These are phyloP conservation scores for Trichocladium uniseriatum DNA, from an alignment of 495 filamentous ascomycete species.

Conservation along the genomic window DNA sequence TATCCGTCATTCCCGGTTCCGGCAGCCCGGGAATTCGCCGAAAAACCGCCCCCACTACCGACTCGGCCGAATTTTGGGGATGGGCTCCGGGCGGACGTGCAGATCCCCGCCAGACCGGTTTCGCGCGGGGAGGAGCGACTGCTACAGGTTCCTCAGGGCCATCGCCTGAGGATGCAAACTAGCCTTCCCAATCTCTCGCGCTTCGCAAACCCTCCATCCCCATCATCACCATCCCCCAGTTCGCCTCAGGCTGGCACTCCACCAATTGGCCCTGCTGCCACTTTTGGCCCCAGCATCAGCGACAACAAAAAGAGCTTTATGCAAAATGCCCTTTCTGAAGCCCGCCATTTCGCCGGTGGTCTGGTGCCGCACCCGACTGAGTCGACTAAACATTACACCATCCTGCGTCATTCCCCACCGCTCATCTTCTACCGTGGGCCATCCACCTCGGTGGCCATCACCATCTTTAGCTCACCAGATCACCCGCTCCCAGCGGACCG, in stretches of 20 bases:
- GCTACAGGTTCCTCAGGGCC: neutral
- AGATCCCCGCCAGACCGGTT: neutral
- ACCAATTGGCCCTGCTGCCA: constrained; percentile 2
- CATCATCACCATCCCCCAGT: neutral
- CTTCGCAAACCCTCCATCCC: neutral
- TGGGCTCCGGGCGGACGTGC: neutral
- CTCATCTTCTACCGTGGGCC: constrained; percentile 56
- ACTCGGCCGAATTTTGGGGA: neutral
- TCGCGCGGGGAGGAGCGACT: constrained; percentile 4
- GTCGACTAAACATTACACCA: constrained; percentile 56
- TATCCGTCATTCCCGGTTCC: neutral
- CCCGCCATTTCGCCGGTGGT: constrained; percentile 53
- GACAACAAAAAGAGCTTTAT: constrained; percentile 20
- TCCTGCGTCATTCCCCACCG: constrained; percentile 55
- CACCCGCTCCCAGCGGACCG: constrained; percentile 46
- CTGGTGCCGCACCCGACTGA: constrained; percentile 53
- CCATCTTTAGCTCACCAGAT: constrained; percentile 47
- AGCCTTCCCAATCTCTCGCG: constrained; percentile 10
- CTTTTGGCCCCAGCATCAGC: constrained; percentile 9
- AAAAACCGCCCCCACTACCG: constrained; percentile 5
- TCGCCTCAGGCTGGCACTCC: neutral
- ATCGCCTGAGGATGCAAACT: neutral
- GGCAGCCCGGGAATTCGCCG: neutral
- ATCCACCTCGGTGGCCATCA: constrained; percentile 51
- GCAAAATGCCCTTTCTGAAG: constrained; percentile 44